These are phyloP conservation scores for Trifolium dubium DNA, from an alignment of 306 rosid species.

Conservation along the genomic window DNA sequence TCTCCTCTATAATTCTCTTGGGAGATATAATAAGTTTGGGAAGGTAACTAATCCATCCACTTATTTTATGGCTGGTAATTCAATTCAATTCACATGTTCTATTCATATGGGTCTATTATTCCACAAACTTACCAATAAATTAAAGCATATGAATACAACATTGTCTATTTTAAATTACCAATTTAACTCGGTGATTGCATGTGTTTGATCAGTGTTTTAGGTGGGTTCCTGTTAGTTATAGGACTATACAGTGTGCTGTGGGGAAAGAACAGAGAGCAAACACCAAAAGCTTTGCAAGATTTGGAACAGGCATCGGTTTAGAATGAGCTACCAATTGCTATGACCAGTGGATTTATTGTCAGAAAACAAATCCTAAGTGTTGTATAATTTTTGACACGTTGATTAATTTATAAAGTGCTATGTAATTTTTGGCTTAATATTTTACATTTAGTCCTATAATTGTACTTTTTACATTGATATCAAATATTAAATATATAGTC, in stretches of 20 bases:
- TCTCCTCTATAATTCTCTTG: constrained; percentile 55
- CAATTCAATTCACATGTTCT: not conserved
- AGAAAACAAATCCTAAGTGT: too few species aligned
- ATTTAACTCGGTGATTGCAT: not conserved
- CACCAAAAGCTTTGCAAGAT: constrained; percentile 10
- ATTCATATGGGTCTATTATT: too few species aligned
- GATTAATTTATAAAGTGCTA: too few species aligned
- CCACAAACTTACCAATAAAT: not conserved
- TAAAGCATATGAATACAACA: not conserved
- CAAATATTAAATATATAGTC: too few species aligned
- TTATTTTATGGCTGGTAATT: not conserved
- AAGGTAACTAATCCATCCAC: constrained; percentile 54
- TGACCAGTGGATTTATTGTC: too few species aligned
- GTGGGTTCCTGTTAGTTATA: constrained; percentile 57
- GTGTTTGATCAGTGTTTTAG: constrained; percentile 54
- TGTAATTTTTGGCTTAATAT: too few species aligned
- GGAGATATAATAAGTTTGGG: constrained; percentile 67
- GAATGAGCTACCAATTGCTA: not conserved
- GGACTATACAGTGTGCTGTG: constrained; percentile 75
- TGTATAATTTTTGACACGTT: too few species aligned
- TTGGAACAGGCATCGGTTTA: not conserved
- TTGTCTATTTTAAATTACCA: not conserved
- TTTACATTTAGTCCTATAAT: too few species aligned
- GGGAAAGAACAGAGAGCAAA: constrained; percentile 64
- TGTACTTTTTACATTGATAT: too few species aligned